Base-by-base conservation (phyloP, 345 rosid genomes). In the Iberis pinnata region DNA sequence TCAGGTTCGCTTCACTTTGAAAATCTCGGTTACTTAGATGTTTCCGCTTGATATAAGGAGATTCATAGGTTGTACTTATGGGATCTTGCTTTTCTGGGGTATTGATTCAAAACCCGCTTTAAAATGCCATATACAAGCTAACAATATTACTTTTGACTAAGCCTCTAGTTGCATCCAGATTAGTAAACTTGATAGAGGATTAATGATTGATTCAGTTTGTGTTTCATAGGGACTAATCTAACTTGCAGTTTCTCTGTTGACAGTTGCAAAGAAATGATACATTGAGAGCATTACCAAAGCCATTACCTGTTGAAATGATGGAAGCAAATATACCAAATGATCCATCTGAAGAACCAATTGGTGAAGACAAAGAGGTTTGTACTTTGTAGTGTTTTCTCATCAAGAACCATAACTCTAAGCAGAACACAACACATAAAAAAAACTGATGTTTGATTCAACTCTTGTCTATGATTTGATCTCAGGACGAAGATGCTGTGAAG, bases 261-360 rank as follows among this genome's bases (percentile, higher is more conserved):
- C 86, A 88, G 90, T 64, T 75, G 36, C 83, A 70, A 45, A 72
- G 63, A 64, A 76, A 70, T 9, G 80, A 79, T 54, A 49, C 63
- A 47, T 61, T 66, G 63, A 83, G 70, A 63, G 65, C 79, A 61
- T 83, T 92, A 41, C 95, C 98, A 9, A 83, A 73, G 54, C 98
- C 98, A 29, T 69, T 70, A 68, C 87, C 98, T 12, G 25, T 69
- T 56, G 65, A 74, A 9, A 62, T 59, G 26, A 49, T 36, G 5
- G 83, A 80, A 22, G 25, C 57, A 61, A 69, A 54, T 53, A 43
- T 58, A n/a, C 70, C 61, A 18, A 69, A 66, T 38, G 86, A 73
- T 60, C 71, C 57, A 59, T 75, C 56, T 53, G 72, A 70, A 61
- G 61, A 51, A 62, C 49, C 63, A 27, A 59, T 22, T 13, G 74